Evolutionary conservation across 331 rosid genomes (phyloP), one percentile per base, ranked within the genome.

Genomic region (Malus hybrid): DNA sequence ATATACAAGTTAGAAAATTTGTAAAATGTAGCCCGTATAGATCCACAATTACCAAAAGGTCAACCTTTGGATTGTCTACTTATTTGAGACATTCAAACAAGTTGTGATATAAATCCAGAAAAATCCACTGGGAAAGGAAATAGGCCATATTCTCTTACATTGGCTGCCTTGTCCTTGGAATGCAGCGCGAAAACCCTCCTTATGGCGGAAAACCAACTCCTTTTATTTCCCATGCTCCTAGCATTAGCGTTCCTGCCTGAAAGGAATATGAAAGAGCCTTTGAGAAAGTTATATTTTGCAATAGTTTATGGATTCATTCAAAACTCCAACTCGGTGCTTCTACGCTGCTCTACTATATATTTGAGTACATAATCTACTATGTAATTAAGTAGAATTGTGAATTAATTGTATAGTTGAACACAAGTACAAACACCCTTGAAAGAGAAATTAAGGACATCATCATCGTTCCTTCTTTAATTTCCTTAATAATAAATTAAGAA

Each of bases 171-270:
- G 59, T 89, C 96, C 86, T 92, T 94, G 79, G 99, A 90, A 76
- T 85, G 93, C 29, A 85, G 93, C 63, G 87, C 78, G 80, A 94
- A 92, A 75, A 86, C 93, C 73, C 91, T 90, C 86, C 90, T 94
- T 81, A 94, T 89, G 72, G 97, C 96, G 74, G 97, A 83, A 88
- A 94, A 87, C 97, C 99, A 94, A 83, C 93, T 84, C 76, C 99
- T 97, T 52, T 85, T 92, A 91, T 89, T 94, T 80, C 99, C 97
- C 99, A 94, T 94, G 79, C 79, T 83, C 89, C 88, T 79, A 88
- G 95, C 97, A 94, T 94, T 87, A 85, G 90, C 82, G 73, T 86
- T 54, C 84, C 81, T 82, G 79, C 88, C 96, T 89, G 86, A 31
- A 74, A 76, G 12, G 65, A 16, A 75, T 62, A 67, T 11, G 10